A percentile compares a stretch with the other conserved stretches of the same genome.
Evolutionary conservation across 345 rosid species (phyloP).

Genomic region (Citrus glauca): DNA sequence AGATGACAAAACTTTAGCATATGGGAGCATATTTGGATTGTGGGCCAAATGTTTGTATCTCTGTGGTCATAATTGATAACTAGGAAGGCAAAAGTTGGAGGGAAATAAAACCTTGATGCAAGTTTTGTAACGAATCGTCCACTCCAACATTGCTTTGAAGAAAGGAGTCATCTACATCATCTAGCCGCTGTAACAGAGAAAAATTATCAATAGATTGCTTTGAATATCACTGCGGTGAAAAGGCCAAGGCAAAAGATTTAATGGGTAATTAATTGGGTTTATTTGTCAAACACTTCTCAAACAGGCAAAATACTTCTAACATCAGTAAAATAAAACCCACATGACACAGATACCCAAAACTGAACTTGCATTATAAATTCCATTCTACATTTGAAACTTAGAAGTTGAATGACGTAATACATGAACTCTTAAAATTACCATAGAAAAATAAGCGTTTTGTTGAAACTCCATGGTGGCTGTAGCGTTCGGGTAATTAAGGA

Average conservation of each 20-base stretch:
- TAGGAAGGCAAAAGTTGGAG: not conserved
- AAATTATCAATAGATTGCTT: not conserved
- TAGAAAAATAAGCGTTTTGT: slow-evolving; percentile 44
- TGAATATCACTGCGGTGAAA: not conserved
- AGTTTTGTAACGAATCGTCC: slow-evolving; percentile 37
- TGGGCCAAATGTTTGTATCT: not conserved
- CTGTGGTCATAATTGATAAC: not conserved
- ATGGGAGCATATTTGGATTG: not conserved
- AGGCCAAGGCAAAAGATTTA: not conserved
- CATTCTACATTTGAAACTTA: not conserved
- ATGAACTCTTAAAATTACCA: slow-evolving; percentile 43
- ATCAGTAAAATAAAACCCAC: not conserved
- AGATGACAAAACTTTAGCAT: slow-evolving; percentile 15
- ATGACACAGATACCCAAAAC: not conserved
- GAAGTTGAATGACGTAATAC: not conserved
- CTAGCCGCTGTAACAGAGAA: slow-evolving; percentile 53
- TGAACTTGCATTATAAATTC: not conserved
- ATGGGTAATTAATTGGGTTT: not conserved
- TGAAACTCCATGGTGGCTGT: slow-evolving; percentile 48
- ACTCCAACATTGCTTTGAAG: slow-evolving; percentile 28
- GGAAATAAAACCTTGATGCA: slow-evolving; percentile 66
- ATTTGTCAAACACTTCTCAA: not conserved
- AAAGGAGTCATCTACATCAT: slow-evolving; percentile 46
- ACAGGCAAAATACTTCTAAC: not conserved
- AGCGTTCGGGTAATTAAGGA: slow-evolving; percentile 34